Base-by-base conservation (phyloP, 306 rosid species). In the Heteromeles arbutifolia region DNA sequence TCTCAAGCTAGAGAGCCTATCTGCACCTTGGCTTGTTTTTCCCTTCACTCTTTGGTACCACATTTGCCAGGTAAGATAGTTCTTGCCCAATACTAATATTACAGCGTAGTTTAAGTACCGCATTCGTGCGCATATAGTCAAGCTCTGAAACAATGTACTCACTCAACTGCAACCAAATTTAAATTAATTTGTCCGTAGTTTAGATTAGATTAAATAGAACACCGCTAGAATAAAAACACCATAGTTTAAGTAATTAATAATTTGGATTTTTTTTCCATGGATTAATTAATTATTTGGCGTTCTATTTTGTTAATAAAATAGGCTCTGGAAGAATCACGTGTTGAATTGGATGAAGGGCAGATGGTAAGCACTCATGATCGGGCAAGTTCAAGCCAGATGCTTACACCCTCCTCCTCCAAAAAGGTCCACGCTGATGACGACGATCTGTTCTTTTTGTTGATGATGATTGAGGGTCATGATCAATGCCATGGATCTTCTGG, bases 401-500 rank as follows among this genome's bases (percentile, higher is more conserved):
- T 7, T 37, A 37, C 54, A 15, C 53, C 25, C 18, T 57, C 53
- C 2, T 29, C 18, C 26, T 72, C 34, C 66, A 39, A 70, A 34
- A 70, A 19, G 65, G 44, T n/a, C 48, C 50, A 21, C 31, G 2
- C 65, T 32, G 15, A 41, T 56, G 6, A 41, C 12, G 44, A 41
- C 12, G 8, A 41, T 37, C 32, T n/a, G 44, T 8, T 11, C n/a
- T 61, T 73, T 61, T 44, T 32, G 17, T 26, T 26, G 69, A 31
- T 24, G 72, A 68, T 14, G 34, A 24, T 61, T 71, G 22, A 41
- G 9, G 37, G 59, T 57, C 54, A 72, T 74, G 59, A 43, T 62
- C 59, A 34, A 34, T 32, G 14, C 25, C 48, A 74, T 61, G 69
- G 17, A 74, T 74, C 69, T 74, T 74, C 44, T 43, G 48, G 69